A percentile compares a stretch with the other conserved stretches of the same genome.
These are phyloP conservation scores for Westerdykella ornata DNA, from an alignment of 2,329 filamentous ascomycete species.

Conservation along the genomic window DNA sequence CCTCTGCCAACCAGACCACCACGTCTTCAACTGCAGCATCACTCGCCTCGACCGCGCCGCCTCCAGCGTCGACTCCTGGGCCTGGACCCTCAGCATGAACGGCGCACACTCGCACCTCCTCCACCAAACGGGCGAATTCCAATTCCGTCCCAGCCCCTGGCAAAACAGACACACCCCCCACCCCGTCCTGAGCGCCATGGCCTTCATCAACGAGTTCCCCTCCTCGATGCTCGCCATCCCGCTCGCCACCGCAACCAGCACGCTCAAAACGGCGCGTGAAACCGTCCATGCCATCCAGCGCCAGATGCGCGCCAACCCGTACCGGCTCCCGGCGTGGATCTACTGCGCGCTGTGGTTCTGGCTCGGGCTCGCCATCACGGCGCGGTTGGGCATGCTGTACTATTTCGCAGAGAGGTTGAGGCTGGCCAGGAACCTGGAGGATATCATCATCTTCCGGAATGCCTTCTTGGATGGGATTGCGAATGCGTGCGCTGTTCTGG, in stretches of 20 bases:
- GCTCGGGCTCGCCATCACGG: too few relatives aligned
- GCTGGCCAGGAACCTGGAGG: too few relatives aligned
- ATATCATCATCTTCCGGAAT: too few relatives aligned
- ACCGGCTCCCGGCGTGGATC: neutral
- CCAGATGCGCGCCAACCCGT: neutral
- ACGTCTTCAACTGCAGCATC: neutral
- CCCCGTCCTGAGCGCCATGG: neutral
- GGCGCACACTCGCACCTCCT: neutral
- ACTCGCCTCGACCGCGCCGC: neutral
- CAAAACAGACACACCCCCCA: neutral
- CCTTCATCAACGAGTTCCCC: neutral
- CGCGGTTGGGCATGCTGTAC: too few relatives aligned
- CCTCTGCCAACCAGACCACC: neutral
- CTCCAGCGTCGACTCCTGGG: neutral
- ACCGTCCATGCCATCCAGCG: neutral
- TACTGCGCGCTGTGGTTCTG: neutral
- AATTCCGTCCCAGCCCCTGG: neutral
- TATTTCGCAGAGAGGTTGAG: too few relatives aligned
- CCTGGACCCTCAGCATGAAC: neutral
- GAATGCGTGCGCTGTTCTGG: too few relatives aligned
- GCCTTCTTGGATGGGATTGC: too few relatives aligned
- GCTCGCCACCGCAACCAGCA: neutral
- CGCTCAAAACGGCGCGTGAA: neutral
- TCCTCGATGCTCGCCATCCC: neutral
- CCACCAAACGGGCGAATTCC: neutral